phyloP scores from a whole-genome alignment of 257 asterid genomes.

The Solanum medicagineum region DNA sequence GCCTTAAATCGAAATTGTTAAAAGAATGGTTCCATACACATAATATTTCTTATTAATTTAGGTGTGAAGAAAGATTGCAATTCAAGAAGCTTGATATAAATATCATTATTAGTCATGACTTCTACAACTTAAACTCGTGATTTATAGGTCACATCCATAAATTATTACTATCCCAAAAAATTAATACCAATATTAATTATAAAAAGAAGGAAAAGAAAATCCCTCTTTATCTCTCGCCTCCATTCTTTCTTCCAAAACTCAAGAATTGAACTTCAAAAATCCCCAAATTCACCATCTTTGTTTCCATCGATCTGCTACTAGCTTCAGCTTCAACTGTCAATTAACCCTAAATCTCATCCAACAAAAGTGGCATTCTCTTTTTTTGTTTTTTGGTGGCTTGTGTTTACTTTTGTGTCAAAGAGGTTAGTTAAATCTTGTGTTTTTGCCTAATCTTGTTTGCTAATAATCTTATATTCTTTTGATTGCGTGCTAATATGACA shows the following conservation, averaged over 20 bases:
- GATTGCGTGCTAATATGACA: background rate
- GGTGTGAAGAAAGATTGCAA: fast-evolving
- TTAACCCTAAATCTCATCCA: background rate
- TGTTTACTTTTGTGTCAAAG: background rate
- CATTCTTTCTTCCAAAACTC: background rate
- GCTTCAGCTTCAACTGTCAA: background rate
- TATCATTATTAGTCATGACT: background rate
- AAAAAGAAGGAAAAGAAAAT: background rate
- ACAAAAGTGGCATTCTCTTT: background rate
- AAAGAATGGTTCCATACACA: background rate
- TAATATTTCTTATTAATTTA: background rate
- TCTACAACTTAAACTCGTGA: background rate
- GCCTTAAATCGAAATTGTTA: background rate
- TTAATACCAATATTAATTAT: background rate
- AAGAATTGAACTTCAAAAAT: background rate
- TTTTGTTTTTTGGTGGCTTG: background rate
- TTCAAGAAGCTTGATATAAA: background rate
- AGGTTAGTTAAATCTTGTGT: background rate
- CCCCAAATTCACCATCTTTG: background rate
- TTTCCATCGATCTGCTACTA: background rate
- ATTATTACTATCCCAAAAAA: background rate
- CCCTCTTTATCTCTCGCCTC: background rate
- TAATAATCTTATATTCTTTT: background rate
- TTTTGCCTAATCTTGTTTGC: background rate
- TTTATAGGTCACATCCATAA: background rate